Base-by-base conservation (phyloP, 306 rosid genomes). In the Cucurbita argyrosperma region DNA sequence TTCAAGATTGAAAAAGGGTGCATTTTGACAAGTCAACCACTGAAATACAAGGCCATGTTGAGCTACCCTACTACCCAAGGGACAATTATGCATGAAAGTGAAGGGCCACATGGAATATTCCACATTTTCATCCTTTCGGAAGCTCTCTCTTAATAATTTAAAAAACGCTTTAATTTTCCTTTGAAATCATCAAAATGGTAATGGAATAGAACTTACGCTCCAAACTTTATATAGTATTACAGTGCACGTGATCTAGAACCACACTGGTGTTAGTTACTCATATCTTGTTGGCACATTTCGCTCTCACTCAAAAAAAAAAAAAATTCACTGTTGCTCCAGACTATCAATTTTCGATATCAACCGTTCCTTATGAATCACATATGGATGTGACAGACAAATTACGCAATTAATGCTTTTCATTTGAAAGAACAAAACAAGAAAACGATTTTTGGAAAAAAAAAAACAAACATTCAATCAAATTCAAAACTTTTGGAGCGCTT, bases 1-100 rank as follows among this genome's bases (percentile, higher is more conserved):
- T 61, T 74, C 59, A 74, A 46, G 46, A 4, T 74, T 74, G 58
- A 60, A 43, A 58, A 45, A 16, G 47, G 61, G 59, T 43, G 11
- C 47, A 58, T 46, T 47, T 35, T 47, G 78, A 74, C 60, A 61
- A 74, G 71, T 47, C 78, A 74, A 74, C 78, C 60, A 74, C 78
- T 64, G 53, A n/a, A 71, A 38, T 72, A 30, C n/a, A 55, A 72
- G 39, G 7, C 52, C 65, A 55, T 4, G 55, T 72, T 72, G 64
- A 10, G 15, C 10, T 35, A n/a, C 61, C 64, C 64, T 37, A 72
- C 64, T 37, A 72, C 62, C 12, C 30, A 38, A 37, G 62, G 64
- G 63, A 37, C 64, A 72, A 54, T 56, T 58, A 30, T 58, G 10
- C 46, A 43, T 46, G 39, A 46, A 74, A 74, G 30, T 74, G 55